Percentiles rank a stretch among this genome's conserved stretches.
These are phyloP conservation scores for Claviceps sp. DNA, from an alignment of 2,329 filamentous ascomycete species.

Conservation along the genomic window DNA sequence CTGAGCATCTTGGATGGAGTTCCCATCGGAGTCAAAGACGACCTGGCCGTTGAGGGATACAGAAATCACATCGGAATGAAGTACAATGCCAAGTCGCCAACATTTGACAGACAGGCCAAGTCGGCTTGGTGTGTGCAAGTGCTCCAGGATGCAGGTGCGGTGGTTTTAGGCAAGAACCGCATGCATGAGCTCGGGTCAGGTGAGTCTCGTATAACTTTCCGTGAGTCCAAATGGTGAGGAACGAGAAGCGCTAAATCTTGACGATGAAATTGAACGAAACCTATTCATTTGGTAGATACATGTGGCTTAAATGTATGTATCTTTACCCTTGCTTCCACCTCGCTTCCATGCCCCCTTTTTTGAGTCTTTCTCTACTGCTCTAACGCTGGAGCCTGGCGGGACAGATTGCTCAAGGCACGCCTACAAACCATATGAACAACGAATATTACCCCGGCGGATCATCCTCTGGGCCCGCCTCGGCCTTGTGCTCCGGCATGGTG, in stretches of 20 bases:
- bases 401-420: slow-evolving; percentile 53
- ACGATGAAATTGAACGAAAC: background rate
- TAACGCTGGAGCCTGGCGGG: background rate
- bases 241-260: background rate
- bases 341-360: too few relatives aligned
- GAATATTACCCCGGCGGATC: slow-evolving; percentile 71
- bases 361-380: slow-evolving; percentile 12
- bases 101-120: slow-evolving; percentile 35
- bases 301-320: slow-evolving; percentile 60
- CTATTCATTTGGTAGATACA: slow-evolving; percentile 39
- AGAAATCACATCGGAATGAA: slow-evolving; percentile 51
- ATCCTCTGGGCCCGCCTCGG: slow-evolving; percentile 63
- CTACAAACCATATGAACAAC: slow-evolving; percentile 64
- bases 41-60: slow-evolving; percentile 59
- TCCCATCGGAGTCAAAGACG: slow-evolving; percentile 74
- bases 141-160: slow-evolving; percentile 60
- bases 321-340: background rate
- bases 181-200: slow-evolving; percentile 70
- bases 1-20: slow-evolving; percentile 67
- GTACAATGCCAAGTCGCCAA: slow-evolving; percentile 38
- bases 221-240: too few relatives aligned
- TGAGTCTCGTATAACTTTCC: slow-evolving; percentile 23
- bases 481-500: slow-evolving; percentile 55
- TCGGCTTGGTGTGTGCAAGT: slow-evolving; percentile 60
- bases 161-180: slow-evolving; percentile 61